Conservation (phyloP, 2,329 filamentous ascomycete species). For the Xylaria sp. region DNA sequence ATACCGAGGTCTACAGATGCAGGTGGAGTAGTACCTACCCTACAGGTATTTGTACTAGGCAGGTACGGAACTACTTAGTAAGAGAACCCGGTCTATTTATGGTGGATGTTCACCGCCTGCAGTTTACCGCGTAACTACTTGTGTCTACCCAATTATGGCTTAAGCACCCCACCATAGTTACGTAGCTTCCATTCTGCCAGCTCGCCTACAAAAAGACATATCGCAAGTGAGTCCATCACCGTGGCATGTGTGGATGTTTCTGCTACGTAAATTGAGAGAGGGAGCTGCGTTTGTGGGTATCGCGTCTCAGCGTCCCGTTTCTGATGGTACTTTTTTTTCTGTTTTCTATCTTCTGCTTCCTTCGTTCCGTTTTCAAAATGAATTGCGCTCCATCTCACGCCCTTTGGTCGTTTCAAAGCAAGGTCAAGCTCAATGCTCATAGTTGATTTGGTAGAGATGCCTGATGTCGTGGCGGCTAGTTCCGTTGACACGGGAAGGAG, state of each 20-base stretch:
- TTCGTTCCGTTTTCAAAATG: not conserved
- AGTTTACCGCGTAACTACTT: not conserved
- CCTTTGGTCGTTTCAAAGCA: not conserved
- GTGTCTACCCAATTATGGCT: not conserved
- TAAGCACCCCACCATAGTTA: conserved; percentile 17
- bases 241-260: not conserved
- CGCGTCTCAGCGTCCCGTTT: not conserved
- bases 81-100: not conserved
- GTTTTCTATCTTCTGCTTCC: not conserved
- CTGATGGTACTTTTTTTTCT: not conserved
- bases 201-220: not conserved
- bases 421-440: not conserved
- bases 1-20: conserved; percentile 32
- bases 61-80: not conserved
- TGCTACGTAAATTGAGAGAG: not conserved
- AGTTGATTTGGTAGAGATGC: conserved; percentile 14
- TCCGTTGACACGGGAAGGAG: too few species aligned
- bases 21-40: conserved; percentile 17
- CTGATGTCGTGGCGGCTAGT: not conserved
- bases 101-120: conserved; percentile 18
- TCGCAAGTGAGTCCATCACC: conserved; percentile 8
- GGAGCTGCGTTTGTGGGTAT: not conserved
- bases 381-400: not conserved
- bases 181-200: conserved; percentile 23
- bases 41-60: not conserved